These are phyloP conservation scores for Huntiella decipiens DNA, from an alignment of 2,329 filamentous ascomycete genomes.

Conservation along the genomic window DNA sequence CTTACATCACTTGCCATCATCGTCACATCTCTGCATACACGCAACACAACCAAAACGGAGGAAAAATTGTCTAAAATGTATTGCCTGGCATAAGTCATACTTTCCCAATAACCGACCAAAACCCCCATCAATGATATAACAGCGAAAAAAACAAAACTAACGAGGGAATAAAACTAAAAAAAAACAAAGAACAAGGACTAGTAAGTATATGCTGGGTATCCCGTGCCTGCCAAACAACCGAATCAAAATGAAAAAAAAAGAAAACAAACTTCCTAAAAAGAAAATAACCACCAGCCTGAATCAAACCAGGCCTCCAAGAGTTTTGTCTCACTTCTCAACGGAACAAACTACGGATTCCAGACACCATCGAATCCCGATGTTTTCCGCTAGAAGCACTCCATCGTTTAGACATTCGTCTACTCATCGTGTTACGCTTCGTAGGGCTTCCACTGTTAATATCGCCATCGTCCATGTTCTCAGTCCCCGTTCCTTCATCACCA, in stretches of 20 bases:
- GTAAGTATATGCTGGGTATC: slow-evolving; percentile 1
- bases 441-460: slow-evolving; percentile 1
- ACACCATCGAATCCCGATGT: slow-evolving; percentile 9
- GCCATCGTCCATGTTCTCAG: background rate
- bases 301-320: background rate
- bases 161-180: background rate
- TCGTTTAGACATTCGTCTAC: slow-evolving; percentile 5
- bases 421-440: slow-evolving; percentile 1
- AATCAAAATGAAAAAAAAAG: slow-evolving; percentile 1
- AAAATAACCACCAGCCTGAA: background rate
- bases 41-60: no score
- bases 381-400: slow-evolving; percentile 8
- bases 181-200: background rate
- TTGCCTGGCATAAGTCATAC: no score
- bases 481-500: background rate
- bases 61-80: no score
- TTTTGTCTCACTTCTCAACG: slow-evolving; percentile 1
- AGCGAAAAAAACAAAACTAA: background rate
- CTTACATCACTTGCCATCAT: no score
- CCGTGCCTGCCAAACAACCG: background rate
- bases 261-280: background rate
- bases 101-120: no score
- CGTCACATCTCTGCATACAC: no score
- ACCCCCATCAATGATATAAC: background rate
- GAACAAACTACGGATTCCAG: slow-evolving; percentile 9